Conservation (phyloP, 2,329 filamentous ascomycete species). For the Aureobasidium sp. region DNA sequence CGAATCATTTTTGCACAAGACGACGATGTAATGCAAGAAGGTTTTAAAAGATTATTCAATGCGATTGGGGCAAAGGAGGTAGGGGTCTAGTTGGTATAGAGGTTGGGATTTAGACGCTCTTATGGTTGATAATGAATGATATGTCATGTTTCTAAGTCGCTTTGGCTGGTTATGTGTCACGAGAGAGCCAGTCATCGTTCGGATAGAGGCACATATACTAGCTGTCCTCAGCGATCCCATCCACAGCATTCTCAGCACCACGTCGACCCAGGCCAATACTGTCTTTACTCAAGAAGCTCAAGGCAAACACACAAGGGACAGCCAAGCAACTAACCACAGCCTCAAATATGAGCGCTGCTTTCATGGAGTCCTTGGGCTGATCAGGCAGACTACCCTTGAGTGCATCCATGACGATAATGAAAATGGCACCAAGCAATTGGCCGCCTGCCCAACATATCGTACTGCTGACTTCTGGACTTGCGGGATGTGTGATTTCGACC, state of each 20-base stretch:
- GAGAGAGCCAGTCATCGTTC: no score
- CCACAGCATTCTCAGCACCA: background rate
- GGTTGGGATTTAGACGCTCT: no score
- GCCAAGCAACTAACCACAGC: slow-evolving; percentile 61
- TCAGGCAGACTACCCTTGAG: slow-evolving; percentile 46
- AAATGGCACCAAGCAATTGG: slow-evolving; percentile 75
- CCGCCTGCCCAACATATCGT: slow-evolving; percentile 81
- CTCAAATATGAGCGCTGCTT: slow-evolving; percentile 67
- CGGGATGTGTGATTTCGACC: slow-evolving; percentile 78
- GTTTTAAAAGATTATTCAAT: slow-evolving; percentile 25
- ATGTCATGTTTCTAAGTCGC: no score
- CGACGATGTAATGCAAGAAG: slow-evolving; percentile 30
- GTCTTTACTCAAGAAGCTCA: slow-evolving; percentile 48
- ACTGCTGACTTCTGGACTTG: slow-evolving; percentile 76
- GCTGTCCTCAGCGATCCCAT: background rate
- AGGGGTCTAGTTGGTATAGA: background rate
- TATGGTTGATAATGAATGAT: no score
- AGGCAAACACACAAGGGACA: slow-evolving; percentile 58
- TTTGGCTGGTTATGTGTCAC: no score
- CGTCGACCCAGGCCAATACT: background rate
- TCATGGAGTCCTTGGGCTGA: slow-evolving; percentile 55
- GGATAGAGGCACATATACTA: no score
- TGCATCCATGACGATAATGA: slow-evolving; percentile 75
- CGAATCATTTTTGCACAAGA: slow-evolving; percentile 46
- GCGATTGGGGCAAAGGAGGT: slow-evolving; percentile 1